Evolutionary conservation across 345 rosid species (phyloP).

Genomic region (Brassica carinata): DNA sequence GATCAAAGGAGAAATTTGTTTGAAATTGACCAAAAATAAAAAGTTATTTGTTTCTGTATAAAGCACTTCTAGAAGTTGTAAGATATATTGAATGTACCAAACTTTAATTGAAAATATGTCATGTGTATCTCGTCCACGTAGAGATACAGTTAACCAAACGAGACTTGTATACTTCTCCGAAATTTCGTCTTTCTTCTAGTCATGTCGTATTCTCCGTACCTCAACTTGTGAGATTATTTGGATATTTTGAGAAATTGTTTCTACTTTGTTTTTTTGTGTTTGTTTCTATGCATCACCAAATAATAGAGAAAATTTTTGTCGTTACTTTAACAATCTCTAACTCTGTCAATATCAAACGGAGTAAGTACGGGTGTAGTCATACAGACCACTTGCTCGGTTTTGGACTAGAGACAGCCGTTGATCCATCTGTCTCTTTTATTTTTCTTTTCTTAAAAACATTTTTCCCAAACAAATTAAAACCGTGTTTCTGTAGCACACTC

Average conservation of each 20-base stretch:
- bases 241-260: not conserved
- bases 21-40: not conserved
- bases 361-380: constrained; percentile 31
- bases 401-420: constrained; percentile 31
- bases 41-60: not conserved
- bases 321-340: constrained; percentile 23
- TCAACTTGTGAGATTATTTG: constrained; percentile 6
- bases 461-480: constrained; percentile 25
- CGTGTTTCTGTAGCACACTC: constrained; percentile 28
- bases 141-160: constrained; percentile 32
- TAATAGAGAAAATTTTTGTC: constrained; percentile 15
- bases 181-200: constrained; percentile 24
- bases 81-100: not conserved
- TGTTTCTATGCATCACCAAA: constrained; percentile 17
- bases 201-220: not conserved
- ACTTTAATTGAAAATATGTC: not conserved
- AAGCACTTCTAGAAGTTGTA: constrained; percentile 12
- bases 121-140: constrained; percentile 29
- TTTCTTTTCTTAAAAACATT: not conserved
- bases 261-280: not conserved
- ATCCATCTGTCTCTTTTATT: not conserved
- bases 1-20: not conserved
- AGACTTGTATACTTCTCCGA: constrained; percentile 24
- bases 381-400: constrained; percentile 21
- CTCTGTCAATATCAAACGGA: constrained; percentile 19